Conservation (phyloP, 768 basidiomycete genomes). For the Hortiboletus campestris region DNA sequence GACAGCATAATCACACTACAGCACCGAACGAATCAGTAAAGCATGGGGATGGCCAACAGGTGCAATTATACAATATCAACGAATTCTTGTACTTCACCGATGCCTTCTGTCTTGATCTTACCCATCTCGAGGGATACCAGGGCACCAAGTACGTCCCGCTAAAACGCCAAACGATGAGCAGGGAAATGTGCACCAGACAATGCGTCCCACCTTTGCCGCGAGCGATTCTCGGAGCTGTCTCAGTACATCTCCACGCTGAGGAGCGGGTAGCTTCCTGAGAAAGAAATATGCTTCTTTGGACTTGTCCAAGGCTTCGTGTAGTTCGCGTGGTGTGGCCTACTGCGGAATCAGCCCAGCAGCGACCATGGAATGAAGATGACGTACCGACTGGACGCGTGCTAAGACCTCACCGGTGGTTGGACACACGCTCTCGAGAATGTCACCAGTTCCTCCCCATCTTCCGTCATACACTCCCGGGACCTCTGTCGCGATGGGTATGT, state of each 20-base stretch:
- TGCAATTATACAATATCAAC: constrained; percentile 76
- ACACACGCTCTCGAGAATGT: constrained; percentile 67
- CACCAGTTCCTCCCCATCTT: constrained; percentile 74
- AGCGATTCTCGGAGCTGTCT: constrained; percentile 85
- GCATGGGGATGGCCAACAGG: background rate
- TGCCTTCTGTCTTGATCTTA: constrained; percentile 86
- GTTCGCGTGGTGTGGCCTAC: constrained; percentile 70
- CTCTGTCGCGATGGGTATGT: constrained; percentile 54
- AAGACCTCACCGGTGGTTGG: constrained; percentile 87
- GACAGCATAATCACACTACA: constrained; percentile 89
- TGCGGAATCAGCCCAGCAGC: constrained; percentile 11
- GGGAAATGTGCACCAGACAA: background rate
- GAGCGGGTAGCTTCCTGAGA: constrained; percentile 81
- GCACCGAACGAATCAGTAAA: constrained; percentile 8
- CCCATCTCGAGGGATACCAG: constrained; percentile 90
- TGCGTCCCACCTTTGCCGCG: constrained; percentile 58
- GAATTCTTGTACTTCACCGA: constrained; percentile 94
- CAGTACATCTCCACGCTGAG: constrained; percentile 83
- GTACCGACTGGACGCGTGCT: constrained; percentile 68
- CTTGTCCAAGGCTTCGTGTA: constrained; percentile 63
- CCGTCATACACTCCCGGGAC: constrained; percentile 81
- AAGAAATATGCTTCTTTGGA: constrained; percentile 69
- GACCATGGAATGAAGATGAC: constrained; percentile 21
- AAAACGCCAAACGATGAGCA: constrained; percentile 14
- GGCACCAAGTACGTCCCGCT: constrained; percentile 79